Conservation (phyloP, 768 basidiomycete genomes). For the Termitomyces sp. region DNA sequence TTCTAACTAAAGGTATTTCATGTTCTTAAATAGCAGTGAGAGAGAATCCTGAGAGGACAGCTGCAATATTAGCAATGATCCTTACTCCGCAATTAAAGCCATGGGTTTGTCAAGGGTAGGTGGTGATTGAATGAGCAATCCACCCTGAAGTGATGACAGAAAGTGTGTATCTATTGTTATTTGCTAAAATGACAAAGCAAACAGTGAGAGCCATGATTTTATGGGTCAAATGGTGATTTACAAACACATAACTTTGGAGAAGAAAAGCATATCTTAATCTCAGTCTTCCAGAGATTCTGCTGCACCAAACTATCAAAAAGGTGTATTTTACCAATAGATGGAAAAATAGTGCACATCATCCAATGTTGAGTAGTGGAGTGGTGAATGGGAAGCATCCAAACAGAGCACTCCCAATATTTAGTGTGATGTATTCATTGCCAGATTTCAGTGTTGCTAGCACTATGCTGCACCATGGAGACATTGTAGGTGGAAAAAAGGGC, state of each 20-base stretch:
- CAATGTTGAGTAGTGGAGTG: constrained; percentile 20
- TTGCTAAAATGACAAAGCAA: neutral
- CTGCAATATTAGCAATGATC: neutral
- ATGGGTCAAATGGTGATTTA: neutral
- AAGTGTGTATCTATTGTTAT: neutral
- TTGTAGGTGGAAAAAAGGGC: neutral
- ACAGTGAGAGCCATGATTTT: neutral
- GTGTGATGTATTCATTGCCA: neutral
- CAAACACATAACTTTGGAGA: neutral
- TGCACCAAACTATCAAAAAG: constrained; percentile 28
- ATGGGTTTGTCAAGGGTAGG: neutral
- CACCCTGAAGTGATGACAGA: neutral
- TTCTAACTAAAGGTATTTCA: neutral
- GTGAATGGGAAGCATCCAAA: constrained; percentile 35
- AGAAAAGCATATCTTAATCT: neutral
- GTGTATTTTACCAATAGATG: constrained; percentile 11
- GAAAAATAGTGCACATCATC: constrained; percentile 23
- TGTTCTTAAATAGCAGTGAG: neutral
- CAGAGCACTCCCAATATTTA: constrained; percentile 24
- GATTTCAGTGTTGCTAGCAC: neutral
- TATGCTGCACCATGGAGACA: constrained; percentile 10
- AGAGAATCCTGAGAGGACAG: neutral
- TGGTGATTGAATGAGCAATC: neutral
- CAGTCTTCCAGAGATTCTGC: constrained; percentile 1
- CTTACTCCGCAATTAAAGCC: neutral